phyloP scores from a whole-genome alignment of 2,329 filamentous ascomycete species.

The Hymenotorrendiella dingleyae region DNA sequence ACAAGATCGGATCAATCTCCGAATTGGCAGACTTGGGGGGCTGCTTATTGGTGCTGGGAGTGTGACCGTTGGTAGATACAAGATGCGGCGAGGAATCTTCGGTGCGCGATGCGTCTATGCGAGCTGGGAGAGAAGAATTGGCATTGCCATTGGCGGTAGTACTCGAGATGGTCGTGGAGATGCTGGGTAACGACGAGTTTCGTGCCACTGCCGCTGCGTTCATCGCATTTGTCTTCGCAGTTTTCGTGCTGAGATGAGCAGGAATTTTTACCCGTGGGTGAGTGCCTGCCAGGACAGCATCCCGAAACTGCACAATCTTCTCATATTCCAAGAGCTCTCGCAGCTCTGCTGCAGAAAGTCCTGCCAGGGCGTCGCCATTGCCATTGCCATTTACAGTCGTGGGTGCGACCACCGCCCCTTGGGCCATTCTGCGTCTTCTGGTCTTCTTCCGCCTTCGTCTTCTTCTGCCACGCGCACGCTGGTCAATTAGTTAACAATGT shows the following conservation, averaged over 20 bases:
- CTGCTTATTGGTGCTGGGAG: conserved; percentile 31
- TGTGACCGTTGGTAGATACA: conserved; percentile 23
- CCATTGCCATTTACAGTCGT: conserved; percentile 21
- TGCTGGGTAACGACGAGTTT: conserved; percentile 20
- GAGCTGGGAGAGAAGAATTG: no score
- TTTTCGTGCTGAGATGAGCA: conserved; percentile 34
- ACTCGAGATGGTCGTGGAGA: conserved; percentile 19
- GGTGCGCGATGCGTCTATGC: no score
- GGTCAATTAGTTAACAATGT: no score
- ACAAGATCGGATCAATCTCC: conserved; percentile 74
- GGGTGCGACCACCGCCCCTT: conserved; percentile 34
- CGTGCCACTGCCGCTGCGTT: no score
- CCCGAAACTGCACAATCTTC: conserved; percentile 74
- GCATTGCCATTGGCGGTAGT: conserved; percentile 13
- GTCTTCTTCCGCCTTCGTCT: background rate
- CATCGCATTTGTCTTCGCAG: conserved; percentile 15
- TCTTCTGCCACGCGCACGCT: no score
- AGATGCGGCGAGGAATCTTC: conserved; percentile 22
- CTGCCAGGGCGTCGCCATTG: conserved; percentile 12
- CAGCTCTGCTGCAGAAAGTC: conserved; percentile 41
- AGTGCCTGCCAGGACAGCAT: conserved; percentile 72
- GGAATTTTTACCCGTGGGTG: conserved; percentile 58
- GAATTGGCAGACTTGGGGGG: conserved; percentile 43
- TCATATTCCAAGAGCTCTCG: conserved; percentile 65
- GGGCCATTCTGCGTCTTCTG: conserved; percentile 26